Conservation (phyloP, 768 basidiomycete genomes). For the Trametes gibbosa region DNA sequence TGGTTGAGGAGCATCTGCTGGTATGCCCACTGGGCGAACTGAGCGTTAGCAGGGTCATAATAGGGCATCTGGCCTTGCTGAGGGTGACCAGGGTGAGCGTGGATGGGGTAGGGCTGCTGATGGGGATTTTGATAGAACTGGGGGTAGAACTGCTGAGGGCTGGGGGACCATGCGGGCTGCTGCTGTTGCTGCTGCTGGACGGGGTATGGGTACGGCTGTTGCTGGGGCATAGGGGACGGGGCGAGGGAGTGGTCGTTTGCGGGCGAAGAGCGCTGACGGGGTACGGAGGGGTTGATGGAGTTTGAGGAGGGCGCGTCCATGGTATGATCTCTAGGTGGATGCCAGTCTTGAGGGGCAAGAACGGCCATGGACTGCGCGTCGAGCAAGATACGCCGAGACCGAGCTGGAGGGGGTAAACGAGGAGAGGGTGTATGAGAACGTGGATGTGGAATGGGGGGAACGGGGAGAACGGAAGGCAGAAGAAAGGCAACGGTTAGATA, state of each 20-base stretch:
- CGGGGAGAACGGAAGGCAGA: slow-evolving; percentile 5
- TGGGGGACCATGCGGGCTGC: slow-evolving; percentile 60
- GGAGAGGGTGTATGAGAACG: not conserved
- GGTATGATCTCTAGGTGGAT: slow-evolving; percentile 56
- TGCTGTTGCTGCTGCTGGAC: slow-evolving; percentile 68
- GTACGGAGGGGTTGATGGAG: slow-evolving; percentile 35
- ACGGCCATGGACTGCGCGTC: slow-evolving; percentile 60
- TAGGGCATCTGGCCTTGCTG: slow-evolving; percentile 50
- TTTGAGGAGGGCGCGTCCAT: slow-evolving; percentile 54
- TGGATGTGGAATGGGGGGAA: slow-evolving; percentile 6
- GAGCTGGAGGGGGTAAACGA: slow-evolving; percentile 9
- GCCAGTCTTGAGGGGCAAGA: slow-evolving; percentile 77
- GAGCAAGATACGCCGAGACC: slow-evolving; percentile 15
- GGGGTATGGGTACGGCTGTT: slow-evolving; percentile 61
- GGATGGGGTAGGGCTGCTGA: slow-evolving; percentile 54
- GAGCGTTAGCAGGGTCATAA: slow-evolving; percentile 76
- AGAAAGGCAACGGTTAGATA: slow-evolving; percentile 23
- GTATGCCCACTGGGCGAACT: slow-evolving; percentile 85
- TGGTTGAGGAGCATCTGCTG: slow-evolving; percentile 86
- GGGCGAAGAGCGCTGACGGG: slow-evolving; percentile 61
- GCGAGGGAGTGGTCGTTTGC: slow-evolving; percentile 48
- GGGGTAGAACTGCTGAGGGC: slow-evolving; percentile 73
- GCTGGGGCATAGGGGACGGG: slow-evolving; percentile 31
- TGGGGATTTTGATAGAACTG: slow-evolving; percentile 73
- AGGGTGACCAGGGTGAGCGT: slow-evolving; percentile 31